phyloP scores from a whole-genome alignment of 2,329 filamentous ascomycete genomes.

The Xylariaceae sp. region DNA sequence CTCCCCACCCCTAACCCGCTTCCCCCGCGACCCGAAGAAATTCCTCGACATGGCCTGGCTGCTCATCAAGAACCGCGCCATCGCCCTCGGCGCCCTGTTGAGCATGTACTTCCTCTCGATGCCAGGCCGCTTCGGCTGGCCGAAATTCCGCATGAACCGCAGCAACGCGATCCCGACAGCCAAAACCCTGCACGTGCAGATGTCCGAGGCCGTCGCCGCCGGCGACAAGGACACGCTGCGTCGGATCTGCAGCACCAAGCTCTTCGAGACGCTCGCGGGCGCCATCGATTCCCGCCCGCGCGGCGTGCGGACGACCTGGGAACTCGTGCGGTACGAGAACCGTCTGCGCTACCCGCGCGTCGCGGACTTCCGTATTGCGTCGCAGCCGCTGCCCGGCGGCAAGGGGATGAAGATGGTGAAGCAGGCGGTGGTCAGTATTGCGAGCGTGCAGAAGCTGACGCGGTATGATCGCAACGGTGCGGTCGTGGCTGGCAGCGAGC shows the following conservation, averaged over 20 bases:
- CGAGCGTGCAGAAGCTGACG: slow-evolving; percentile 50
- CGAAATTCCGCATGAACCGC: slow-evolving; percentile 41
- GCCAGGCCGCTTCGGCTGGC: slow-evolving; percentile 36
- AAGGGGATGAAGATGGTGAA: slow-evolving; percentile 38
- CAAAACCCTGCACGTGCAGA: slow-evolving; percentile 53
- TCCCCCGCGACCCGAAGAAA: slow-evolving; percentile 23
- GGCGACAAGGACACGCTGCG: slow-evolving; percentile 50
- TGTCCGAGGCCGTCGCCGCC: slow-evolving; percentile 57
- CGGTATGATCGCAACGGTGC: slow-evolving; percentile 32
- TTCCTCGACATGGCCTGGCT: slow-evolving; percentile 26
- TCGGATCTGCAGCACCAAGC: slow-evolving; percentile 48
- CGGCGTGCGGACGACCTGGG: slow-evolving; percentile 46
- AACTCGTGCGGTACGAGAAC: slow-evolving; percentile 48
- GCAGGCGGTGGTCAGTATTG: slow-evolving; percentile 57
- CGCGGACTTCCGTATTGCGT: slow-evolving; percentile 49
- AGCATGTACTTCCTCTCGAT: slow-evolving; percentile 43
- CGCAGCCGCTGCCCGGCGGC: slow-evolving; percentile 37
- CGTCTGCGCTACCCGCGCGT: slow-evolving; percentile 42
- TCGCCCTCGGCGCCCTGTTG: slow-evolving; percentile 34
- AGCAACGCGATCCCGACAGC: slow-evolving; percentile 46
- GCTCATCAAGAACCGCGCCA: slow-evolving; percentile 32
- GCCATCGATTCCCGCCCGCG: slow-evolving; percentile 49
- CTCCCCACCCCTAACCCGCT: slow-evolving; percentile 28
- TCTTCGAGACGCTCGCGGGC: slow-evolving; percentile 47
- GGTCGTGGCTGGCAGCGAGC: slow-evolving; percentile 40